These are phyloP conservation scores for Eucalyptus camaldulensis DNA, from an alignment of 345 rosid genomes.

Conservation along the genomic window DNA sequence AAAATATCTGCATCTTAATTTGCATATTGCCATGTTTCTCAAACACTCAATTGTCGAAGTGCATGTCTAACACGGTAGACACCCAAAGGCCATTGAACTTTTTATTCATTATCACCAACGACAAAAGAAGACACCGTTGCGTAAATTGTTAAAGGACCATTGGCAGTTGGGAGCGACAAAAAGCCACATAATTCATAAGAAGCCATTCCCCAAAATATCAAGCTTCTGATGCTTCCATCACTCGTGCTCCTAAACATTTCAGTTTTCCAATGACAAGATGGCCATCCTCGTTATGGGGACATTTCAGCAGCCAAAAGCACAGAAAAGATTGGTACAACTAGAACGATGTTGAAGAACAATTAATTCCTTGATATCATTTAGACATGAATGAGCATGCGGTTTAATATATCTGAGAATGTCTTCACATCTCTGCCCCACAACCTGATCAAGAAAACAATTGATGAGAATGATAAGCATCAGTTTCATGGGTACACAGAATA, in stretches of 20 bases:
- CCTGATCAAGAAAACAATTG: constrained; percentile 24
- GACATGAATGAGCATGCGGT: constrained; percentile 15
- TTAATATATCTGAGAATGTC: constrained; percentile 51
- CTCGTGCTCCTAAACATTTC: not conserved
- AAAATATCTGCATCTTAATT: not conserved
- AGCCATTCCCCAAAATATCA: not conserved
- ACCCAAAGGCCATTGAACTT: not conserved
- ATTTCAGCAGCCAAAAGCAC: not conserved
- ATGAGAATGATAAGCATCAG: not conserved
- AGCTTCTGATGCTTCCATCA: not conserved
- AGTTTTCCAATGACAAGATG: not conserved
- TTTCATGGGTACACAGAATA: not conserved
- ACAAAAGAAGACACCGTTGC: not conserved
- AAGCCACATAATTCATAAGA: not conserved
- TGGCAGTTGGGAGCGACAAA: not conserved
- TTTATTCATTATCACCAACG: not conserved
- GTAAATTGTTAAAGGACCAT: not conserved
- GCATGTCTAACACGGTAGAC: not conserved
- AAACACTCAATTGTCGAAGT: not conserved
- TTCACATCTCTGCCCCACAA: constrained; percentile 69
- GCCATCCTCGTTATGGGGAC: not conserved
- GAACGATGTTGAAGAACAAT: not conserved
- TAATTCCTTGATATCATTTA: not conserved
- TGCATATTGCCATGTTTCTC: not conserved
- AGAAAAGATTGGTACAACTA: not conserved